These are phyloP conservation scores for Apophysomyces trapeziformis DNA, from an alignment of 371 early-diverging fungal species.

Conservation along the genomic window DNA sequence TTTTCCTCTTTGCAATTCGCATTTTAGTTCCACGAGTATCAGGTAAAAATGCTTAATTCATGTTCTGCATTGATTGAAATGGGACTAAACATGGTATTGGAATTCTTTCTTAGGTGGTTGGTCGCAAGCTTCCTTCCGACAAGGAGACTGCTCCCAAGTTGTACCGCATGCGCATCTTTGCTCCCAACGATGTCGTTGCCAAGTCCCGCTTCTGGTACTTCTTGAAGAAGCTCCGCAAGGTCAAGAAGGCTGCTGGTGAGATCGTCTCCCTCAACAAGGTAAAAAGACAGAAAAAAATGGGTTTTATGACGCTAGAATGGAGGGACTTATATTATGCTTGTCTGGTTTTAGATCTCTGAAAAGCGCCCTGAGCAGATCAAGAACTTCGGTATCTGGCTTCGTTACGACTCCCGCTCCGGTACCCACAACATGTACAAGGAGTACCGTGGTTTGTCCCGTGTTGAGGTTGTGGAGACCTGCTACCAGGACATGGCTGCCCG, in stretches of 20 bases:
- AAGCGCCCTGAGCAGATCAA: conserved; percentile 94
- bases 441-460: conserved; percentile 97
- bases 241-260: conserved; percentile 98
- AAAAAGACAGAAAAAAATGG: conserved; percentile 14
- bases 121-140: conserved; percentile 94
- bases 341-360: conserved; percentile 85
- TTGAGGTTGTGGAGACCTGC: conserved; percentile 94
- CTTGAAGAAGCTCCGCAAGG: conserved; percentile 98
- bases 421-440: conserved; percentile 99
- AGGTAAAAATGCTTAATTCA: conserved; percentile 25
- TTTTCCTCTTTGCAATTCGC: background rate
- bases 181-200: conserved; percentile 98
- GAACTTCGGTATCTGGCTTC: conserved; percentile 99
- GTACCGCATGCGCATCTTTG: conserved; percentile 98
- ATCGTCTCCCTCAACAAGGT: conserved; percentile 97
- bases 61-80: background rate
- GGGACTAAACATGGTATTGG: background rate
- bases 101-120: conserved; percentile 75
- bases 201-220: conserved; percentile 99
- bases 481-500: conserved; percentile 99
- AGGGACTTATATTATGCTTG: background rate
- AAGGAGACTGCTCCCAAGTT: conserved; percentile 95
- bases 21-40: conserved; percentile 70
- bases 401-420: conserved; percentile 99
- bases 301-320: background rate